Base-by-base conservation (phyloP, 108 stramenopile genomes). In the Phaeodactylum tricornutum region DNA sequence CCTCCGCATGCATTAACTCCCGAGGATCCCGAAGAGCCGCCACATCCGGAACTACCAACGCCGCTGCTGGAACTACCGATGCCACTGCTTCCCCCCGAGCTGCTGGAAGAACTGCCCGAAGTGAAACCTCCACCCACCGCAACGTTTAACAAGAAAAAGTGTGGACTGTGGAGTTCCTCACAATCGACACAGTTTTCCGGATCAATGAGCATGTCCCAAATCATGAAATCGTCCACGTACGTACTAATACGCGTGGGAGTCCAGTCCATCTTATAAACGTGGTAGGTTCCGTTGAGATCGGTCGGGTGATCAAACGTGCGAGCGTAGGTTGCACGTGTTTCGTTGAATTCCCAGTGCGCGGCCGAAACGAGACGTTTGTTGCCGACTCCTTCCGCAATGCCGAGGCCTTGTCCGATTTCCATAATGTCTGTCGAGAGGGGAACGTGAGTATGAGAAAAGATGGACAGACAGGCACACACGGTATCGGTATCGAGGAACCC, bases 291-390 rank as follows among this genome's bases (percentile, higher is more conserved):
- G 23, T 48, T 38, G 19, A 59, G 26, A 49, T 59, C 48, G 19
- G 17, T 19, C 1, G 33, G 35, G 11, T 21, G 14, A 21, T 47
- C 23, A 29, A 47, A 46, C 3, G 24, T 24, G 4, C 27, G 27
- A n/a, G 47, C 47, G 29, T 59, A 37, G 35, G 25, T 8, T 12
- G 57, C 57, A 3, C 19, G 23, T 12, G n/a, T 27, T 9, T 17
- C 47, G 4, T 62, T 37, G 56, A 62, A 17, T n/a, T 36, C 36
- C 59, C 59, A 61, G 25, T 61, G 50, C 7, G 59, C 59, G 5
- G 28, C 59, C 12, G 32, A 36, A 14, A 43, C 34, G 7, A 61
- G 43, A 6, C 42, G 11, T 24, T 20, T 28, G 25, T 61, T 52
- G 9, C 24, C 50, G 8, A 43, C 12, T 17, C 30, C 30, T 15